phyloP scores from a whole-genome alignment of 2,329 filamentous ascomycete species.

The Fragosphaeria purpurea region DNA sequence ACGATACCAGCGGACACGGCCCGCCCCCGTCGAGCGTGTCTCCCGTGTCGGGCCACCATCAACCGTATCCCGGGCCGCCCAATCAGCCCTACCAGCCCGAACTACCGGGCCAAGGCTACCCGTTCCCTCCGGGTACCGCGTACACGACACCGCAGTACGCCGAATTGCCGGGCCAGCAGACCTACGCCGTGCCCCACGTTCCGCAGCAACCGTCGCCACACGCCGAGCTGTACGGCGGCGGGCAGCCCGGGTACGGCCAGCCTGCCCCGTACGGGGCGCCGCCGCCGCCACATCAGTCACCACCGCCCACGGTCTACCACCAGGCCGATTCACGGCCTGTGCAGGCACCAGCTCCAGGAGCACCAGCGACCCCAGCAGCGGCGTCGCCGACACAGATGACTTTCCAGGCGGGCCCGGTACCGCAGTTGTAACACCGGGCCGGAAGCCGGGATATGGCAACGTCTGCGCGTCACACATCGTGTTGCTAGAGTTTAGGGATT shows the following conservation, averaged over 20 bases:
- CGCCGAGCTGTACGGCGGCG: conserved; percentile 14
- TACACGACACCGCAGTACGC: conserved; percentile 10
- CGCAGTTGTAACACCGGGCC: conserved; percentile 6
- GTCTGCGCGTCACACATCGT: too few relatives aligned
- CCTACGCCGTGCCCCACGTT: not conserved
- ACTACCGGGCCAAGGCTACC: conserved; percentile 15
- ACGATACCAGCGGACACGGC: too few relatives aligned
- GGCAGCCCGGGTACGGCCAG: conserved; percentile 12
- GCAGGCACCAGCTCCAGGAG: not conserved
- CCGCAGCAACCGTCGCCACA: conserved; percentile 9
- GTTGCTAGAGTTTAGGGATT: too few relatives aligned
- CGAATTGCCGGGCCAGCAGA: conserved; percentile 1
- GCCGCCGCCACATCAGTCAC: conserved; percentile 3
- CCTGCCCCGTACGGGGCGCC: conserved; percentile 1
- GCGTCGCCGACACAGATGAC: conserved; percentile 10
- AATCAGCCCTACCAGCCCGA: conserved; percentile 15
- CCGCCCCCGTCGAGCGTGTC: conserved; percentile 14
- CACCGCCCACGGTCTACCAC: conserved; percentile 5
- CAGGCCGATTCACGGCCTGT: conserved; percentile 12
- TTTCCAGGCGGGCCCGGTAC: conserved; percentile 28
- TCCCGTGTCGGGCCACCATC: conserved; percentile 17
- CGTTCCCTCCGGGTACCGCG: not conserved
- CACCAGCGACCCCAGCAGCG: conserved; percentile 3
- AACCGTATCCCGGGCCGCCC: not conserved
- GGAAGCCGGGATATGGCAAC: too few relatives aligned